Percentiles rank a stretch among this genome's conserved stretches.
Evolutionary conservation across 495 filamentous ascomycete genomes (phyloP).

Genomic region (Talaromyces liani): DNA sequence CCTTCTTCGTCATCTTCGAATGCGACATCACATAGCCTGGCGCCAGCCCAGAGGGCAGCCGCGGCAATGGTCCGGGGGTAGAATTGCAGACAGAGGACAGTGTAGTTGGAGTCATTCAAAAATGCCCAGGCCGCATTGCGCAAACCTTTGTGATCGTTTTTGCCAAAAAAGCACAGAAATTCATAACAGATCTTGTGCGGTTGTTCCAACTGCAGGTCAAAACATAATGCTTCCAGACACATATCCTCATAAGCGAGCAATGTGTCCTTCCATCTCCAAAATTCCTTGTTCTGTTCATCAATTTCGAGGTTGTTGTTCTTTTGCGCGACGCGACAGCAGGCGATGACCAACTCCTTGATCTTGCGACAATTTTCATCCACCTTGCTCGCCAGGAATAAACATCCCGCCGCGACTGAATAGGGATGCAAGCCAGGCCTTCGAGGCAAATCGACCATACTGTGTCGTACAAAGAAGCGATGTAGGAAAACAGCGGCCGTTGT

Average conservation of each 20-base stretch:
- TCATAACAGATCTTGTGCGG: conserved; percentile 79
- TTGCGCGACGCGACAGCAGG: conserved; percentile 88
- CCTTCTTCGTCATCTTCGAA: conserved; percentile 68
- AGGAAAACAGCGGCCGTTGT: conserved; percentile 90
- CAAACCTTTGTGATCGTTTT: conserved; percentile 65
- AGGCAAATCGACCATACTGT: conserved; percentile 56
- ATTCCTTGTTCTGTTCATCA: conserved; percentile 94
- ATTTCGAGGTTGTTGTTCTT: conserved; percentile 81
- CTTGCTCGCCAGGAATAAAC: conserved; percentile 91
- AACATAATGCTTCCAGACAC: conserved; percentile 85
- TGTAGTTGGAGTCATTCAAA: conserved; percentile 80
- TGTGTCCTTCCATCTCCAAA: conserved; percentile 92
- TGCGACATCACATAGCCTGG: conserved; percentile 55
- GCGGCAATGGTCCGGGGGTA: conserved; percentile 72
- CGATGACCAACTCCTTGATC: conserved; percentile 85
- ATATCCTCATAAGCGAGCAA: conserved; percentile 86
- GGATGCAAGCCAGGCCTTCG: conserved; percentile 69
- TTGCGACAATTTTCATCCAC: conserved; percentile 93
- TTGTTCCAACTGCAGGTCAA: conserved; percentile 81
- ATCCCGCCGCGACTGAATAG: conserved; percentile 82
- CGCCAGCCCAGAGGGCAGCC: conserved; percentile 78
- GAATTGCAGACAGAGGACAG: conserved; percentile 77
- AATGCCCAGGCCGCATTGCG: conserved; percentile 87
- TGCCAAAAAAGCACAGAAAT: conserved; percentile 58
- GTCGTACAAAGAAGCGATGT: conserved; percentile 91